Percentiles rank a stretch among this genome's conserved stretches.
These are phyloP conservation scores for Periconia sp. DNA, from an alignment of 2,329 filamentous ascomycete genomes.

Conservation along the genomic window DNA sequence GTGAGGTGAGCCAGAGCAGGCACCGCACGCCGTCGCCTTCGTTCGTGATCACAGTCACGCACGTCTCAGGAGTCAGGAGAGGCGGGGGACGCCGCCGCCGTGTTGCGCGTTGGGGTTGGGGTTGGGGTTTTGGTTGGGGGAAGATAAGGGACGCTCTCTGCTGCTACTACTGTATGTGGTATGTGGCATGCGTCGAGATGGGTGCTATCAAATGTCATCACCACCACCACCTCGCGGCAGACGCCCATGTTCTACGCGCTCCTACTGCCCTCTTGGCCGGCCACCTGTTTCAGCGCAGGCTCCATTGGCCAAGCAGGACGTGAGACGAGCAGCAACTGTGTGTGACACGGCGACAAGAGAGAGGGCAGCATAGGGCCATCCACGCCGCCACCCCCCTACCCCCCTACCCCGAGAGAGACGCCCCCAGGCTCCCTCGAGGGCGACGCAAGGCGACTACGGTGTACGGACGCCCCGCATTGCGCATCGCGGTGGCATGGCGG, in stretches of 20 bases:
- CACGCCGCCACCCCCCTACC: conserved; percentile 4
- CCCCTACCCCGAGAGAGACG: too few relatives aligned
- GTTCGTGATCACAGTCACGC: conserved; percentile 1
- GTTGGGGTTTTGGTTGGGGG: not conserved
- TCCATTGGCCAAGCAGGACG: conserved; percentile 1
- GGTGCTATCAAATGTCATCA: too few relatives aligned
- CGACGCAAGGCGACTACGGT: too few relatives aligned
- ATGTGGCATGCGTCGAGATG: too few relatives aligned
- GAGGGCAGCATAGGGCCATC: not conserved
- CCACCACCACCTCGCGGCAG: too few relatives aligned
- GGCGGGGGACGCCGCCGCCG: not conserved
- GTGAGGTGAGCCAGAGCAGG: not conserved
- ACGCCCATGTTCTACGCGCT: too few relatives aligned
- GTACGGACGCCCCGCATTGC: too few relatives aligned
- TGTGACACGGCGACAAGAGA: not conserved
- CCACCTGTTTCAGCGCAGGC: too few relatives aligned
- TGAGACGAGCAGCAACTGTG: conserved; percentile 1
- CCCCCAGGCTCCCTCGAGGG: too few relatives aligned
- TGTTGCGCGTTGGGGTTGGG: not conserved
- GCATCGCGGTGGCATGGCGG: too few relatives aligned
- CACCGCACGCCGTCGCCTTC: not conserved
- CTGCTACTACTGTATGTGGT: too few relatives aligned
- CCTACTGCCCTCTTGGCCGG: too few relatives aligned
- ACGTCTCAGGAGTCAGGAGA: not conserved
- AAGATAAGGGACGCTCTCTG: not conserved